Evolutionary conservation across 257 asterid species (phyloP).

Genomic region (Plectranthus barbatus): DNA sequence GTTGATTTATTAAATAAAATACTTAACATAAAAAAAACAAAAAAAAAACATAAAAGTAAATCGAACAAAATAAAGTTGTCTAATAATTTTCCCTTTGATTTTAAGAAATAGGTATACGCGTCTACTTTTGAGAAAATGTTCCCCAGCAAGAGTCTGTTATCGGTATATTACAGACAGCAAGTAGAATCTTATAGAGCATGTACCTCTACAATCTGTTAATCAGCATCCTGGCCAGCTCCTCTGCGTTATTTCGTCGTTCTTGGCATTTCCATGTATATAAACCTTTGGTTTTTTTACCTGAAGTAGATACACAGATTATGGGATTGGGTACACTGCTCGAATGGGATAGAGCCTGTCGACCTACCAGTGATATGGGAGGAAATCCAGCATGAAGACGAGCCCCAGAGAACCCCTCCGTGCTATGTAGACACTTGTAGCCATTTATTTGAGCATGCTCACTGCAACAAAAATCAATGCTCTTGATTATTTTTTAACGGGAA

Average conservation of each 20-base stretch:
- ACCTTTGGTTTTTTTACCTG: constrained; percentile 64
- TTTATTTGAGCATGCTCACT: constrained; percentile 59
- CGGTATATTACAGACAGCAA: neutral
- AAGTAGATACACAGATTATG: neutral
- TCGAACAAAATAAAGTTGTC: no score
- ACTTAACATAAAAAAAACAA: no score
- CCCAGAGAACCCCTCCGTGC: constrained; percentile 58
- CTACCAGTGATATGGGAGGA: constrained; percentile 74
- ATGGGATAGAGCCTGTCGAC: constrained; percentile 1
- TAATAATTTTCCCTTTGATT: no score
- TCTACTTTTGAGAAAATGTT: no score
- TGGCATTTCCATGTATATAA: constrained; percentile 52
- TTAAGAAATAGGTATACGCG: no score
- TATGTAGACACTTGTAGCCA: constrained; percentile 68
- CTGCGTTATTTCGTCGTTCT: constrained; percentile 29
- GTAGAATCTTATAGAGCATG: neutral
- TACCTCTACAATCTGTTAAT: constrained; percentile 9
- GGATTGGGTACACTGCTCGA: neutral
- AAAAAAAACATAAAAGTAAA: no score
- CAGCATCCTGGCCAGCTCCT: constrained; percentile 72
- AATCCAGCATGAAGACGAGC: constrained; percentile 37
- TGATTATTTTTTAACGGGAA: neutral
- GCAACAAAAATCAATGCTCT: constrained; percentile 17
- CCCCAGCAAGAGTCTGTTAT: neutral
- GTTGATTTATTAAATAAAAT: no score